These are phyloP conservation scores for Alternaria brassicicola DNA, from an alignment of 2,329 filamentous ascomycete species.

Conservation along the genomic window DNA sequence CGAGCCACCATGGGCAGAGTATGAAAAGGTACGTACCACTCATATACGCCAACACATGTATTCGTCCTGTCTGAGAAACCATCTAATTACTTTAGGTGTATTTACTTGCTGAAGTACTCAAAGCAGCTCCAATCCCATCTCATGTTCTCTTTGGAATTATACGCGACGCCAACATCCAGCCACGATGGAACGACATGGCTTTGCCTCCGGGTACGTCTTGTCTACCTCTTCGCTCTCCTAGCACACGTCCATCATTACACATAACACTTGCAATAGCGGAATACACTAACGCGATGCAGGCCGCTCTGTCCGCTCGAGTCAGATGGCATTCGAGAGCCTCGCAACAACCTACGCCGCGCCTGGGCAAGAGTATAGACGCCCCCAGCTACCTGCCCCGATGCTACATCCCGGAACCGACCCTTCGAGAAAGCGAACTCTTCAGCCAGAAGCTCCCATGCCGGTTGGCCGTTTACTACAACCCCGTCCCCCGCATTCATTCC, in stretches of 20 bases:
- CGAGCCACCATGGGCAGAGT: conserved; percentile 53
- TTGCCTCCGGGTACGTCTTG: conserved; percentile 56
- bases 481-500: conserved; percentile 49
- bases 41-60: neutral
- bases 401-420: conserved; percentile 42
- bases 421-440: conserved; percentile 46
- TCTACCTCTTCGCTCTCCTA: neutral
- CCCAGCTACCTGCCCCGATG: conserved; percentile 38
- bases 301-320: conserved; percentile 47
- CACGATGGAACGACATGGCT: conserved; percentile 57
- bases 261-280: neutral
- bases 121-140: conserved; percentile 53
- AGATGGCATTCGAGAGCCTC: conserved; percentile 44
- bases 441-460: conserved; percentile 39
- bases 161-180: conserved; percentile 51
- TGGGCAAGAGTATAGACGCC: conserved; percentile 37
- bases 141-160: conserved; percentile 53
- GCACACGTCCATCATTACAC: neutral
- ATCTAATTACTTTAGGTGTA: conserved; percentile 39
- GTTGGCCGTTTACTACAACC: conserved; percentile 55
- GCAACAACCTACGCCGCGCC: conserved; percentile 26
- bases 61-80: neutral
- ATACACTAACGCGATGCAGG: conserved; percentile 31
- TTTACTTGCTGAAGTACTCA: conserved; percentile 60
- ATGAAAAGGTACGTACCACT: conserved; percentile 53